Conservation (phyloP, 1,284 basidiomycete species). For the Boletus mariae region DNA sequence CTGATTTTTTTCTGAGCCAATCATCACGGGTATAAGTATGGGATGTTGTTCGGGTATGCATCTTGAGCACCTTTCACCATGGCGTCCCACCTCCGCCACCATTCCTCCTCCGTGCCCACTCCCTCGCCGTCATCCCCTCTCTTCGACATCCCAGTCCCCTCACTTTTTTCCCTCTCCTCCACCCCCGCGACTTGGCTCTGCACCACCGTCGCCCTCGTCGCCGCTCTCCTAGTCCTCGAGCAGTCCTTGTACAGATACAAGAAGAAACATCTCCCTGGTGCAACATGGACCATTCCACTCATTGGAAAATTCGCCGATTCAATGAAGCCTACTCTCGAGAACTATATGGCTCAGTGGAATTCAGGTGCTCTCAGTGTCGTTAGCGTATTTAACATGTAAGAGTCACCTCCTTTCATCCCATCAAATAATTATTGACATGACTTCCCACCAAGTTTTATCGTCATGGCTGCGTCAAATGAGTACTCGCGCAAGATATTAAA, state of each 20-base stretch:
- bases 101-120: constrained; percentile 36
- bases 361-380: constrained; percentile 81
- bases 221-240: constrained; percentile 69
- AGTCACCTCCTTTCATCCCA: constrained; percentile 11
- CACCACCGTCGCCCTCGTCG: constrained; percentile 60
- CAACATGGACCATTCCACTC: constrained; percentile 88
- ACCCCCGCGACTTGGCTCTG: constrained; percentile 54
- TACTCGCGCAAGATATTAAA: constrained; percentile 92
- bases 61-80: constrained; percentile 23
- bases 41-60: not conserved
- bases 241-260: constrained; percentile 85
- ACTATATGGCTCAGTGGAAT: constrained; percentile 88
- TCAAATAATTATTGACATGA: constrained; percentile 9
- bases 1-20: constrained; percentile 27
- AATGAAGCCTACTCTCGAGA: constrained; percentile 82
- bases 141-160: constrained; percentile 43
- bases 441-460: constrained; percentile 73
- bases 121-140: constrained; percentile 40
- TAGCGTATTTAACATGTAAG: constrained; percentile 95
- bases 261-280: constrained; percentile 84
- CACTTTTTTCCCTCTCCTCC: constrained; percentile 37
- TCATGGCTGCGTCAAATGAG: constrained; percentile 91
- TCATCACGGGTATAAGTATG: constrained; percentile 13
- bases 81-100: constrained; percentile 34
- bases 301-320: constrained; percentile 94